Evolutionary conservation across 768 basidiomycete species (phyloP).

Genomic region (Lactifluus subvellereus): DNA sequence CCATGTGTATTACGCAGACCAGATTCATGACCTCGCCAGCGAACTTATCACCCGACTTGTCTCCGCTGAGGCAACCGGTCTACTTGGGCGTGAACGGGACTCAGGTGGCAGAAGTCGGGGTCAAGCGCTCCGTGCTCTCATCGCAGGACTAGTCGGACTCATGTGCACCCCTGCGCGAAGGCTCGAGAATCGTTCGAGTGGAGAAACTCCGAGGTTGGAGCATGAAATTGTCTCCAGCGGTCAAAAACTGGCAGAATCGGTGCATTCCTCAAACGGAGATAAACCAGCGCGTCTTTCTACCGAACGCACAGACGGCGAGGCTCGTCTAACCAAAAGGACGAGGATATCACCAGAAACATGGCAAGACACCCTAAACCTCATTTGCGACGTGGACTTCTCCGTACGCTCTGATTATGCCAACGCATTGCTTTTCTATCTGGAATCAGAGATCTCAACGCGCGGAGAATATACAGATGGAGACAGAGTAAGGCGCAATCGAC

Average conservation of each 20-base stretch:
- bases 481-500: constrained; percentile 41
- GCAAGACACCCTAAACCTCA: constrained; percentile 82
- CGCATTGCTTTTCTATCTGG: constrained; percentile 69
- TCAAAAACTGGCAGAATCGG: neutral
- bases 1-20: constrained; percentile 93
- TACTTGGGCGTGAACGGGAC: constrained; percentile 37
- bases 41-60: constrained; percentile 75
- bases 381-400: constrained; percentile 74
- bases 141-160: constrained; percentile 66
- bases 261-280: neutral
- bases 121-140: constrained; percentile 62
- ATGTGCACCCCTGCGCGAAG: constrained; percentile 47
- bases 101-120: constrained; percentile 43
- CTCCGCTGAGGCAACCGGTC: constrained; percentile 60
- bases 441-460: constrained; percentile 64
- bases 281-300: constrained; percentile 12
- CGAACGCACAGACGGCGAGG: constrained; percentile 25
- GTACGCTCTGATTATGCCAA: constrained; percentile 74
- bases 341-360: constrained; percentile 76
- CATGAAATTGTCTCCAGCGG: constrained; percentile 17
- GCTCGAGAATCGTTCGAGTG: neutral
- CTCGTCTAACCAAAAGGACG: constrained; percentile 50
- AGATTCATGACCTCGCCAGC: constrained; percentile 86
- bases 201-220: constrained; percentile 13
- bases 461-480: constrained; percentile 47